Percentiles rank a stretch among this genome's conserved stretches.
phyloP scores from a whole-genome alignment of 23 red algal species.

The Pyropia yezoensis region DNA sequence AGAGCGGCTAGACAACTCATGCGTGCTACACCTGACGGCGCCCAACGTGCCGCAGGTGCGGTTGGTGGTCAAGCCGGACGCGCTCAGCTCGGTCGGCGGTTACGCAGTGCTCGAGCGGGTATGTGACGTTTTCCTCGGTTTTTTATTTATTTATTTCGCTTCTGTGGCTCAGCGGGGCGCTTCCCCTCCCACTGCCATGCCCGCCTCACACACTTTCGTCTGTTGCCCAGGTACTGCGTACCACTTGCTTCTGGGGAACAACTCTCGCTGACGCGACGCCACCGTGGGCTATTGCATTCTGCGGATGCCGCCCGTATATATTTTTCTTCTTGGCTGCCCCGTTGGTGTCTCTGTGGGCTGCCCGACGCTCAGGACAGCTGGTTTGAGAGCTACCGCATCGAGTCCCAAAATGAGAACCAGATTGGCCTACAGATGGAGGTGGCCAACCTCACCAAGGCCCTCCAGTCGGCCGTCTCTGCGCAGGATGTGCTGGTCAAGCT shows the following conservation, averaged over 20 bases:
- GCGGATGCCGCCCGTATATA: not conserved
- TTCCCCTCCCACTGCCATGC: no score
- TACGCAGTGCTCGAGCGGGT: conserved; percentile 9
- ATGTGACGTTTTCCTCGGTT: no score
- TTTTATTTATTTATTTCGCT: no score
- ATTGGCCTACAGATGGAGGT: conserved; percentile 89
- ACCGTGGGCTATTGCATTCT: no score
- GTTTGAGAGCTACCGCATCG: conserved; percentile 79
- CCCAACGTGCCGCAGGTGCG: conserved; percentile 43
- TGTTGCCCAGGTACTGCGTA: no score
- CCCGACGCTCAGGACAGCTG: conserved; percentile 8
- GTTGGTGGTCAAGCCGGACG: conserved; percentile 43
- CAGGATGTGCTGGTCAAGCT: conserved; percentile 66
- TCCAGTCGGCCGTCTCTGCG: conserved; percentile 60
- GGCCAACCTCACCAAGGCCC: conserved; percentile 48
- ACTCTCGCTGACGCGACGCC: no score
- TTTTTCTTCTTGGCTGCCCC: not conserved
- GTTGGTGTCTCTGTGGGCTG: not conserved
- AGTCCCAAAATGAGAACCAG: conserved; percentile 73
- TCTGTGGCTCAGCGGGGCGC: no score
- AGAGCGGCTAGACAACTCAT: conserved; percentile 37
- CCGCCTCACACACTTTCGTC: no score
- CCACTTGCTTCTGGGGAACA: no score
- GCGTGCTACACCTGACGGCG: conserved; percentile 63
- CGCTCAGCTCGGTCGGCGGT: conserved; percentile 20